Evolutionary conservation across 805 yeast genomes (phyloP).

Genomic region (Kodamaea laetipori): DNA sequence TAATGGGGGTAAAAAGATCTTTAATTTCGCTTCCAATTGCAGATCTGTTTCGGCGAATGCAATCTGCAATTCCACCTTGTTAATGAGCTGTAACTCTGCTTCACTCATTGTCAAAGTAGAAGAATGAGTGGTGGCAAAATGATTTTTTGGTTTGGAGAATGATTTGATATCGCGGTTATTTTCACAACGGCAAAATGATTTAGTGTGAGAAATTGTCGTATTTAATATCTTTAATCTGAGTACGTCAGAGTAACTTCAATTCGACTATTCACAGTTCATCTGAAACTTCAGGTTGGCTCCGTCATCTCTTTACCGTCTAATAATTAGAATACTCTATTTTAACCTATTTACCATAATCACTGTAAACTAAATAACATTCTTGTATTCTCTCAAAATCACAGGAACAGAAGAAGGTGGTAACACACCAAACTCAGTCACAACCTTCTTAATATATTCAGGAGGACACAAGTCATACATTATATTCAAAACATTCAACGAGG

Average conservation of each 20-base stretch:
- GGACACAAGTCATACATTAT: slow-evolving; percentile 94
- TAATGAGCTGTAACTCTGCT: slow-evolving; percentile 61
- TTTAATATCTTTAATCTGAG: too few species aligned
- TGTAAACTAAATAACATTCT: slow-evolving; percentile 31
- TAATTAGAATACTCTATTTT: not conserved
- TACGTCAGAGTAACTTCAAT: too few species aligned
- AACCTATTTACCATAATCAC: not conserved
- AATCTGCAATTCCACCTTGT: slow-evolving; percentile 78
- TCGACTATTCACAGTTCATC: too few species aligned
- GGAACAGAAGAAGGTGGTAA: slow-evolving; percentile 99
- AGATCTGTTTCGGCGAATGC: slow-evolving; percentile 72
- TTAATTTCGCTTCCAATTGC: slow-evolving; percentile 62
- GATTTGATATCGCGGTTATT: slow-evolving; percentile 1
- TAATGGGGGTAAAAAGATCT: slow-evolving; percentile 71
- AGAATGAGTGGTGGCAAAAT: slow-evolving; percentile 15
- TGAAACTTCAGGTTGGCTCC: too few species aligned
- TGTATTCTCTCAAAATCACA: slow-evolving; percentile 91
- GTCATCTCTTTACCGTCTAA: not conserved
- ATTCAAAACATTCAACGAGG: slow-evolving; percentile 70
- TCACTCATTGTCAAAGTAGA: slow-evolving; percentile 26
- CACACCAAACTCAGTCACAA: slow-evolving; percentile 94
- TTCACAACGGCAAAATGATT: not conserved
- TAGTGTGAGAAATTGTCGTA: too few species aligned
- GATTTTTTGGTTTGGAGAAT: not conserved
- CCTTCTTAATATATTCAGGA: slow-evolving; percentile 88